A percentile compares a stretch with the other conserved stretches of the same genome.
Conservation (phyloP, 2,329 filamentous ascomycete species). For the Ceratocystis smalleyi region DNA sequence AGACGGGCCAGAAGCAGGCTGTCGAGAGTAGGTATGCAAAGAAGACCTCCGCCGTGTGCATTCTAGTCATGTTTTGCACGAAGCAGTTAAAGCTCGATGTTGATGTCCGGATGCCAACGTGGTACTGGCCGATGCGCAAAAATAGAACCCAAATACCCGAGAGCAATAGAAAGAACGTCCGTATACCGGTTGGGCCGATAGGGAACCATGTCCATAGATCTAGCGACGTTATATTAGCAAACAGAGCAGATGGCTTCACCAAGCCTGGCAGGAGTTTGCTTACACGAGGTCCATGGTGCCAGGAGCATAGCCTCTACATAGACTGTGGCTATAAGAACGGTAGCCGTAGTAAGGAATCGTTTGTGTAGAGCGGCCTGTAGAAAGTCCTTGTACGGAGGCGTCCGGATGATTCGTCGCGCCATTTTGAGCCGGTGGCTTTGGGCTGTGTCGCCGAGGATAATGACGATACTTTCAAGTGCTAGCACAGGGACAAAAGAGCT, state of each 20-base stretch:
- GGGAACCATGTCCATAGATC: constrained; percentile 81
- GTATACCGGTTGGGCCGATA: constrained; percentile 56
- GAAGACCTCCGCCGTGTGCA: constrained; percentile 52
- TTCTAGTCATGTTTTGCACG: constrained; percentile 37
- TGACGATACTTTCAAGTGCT: not conserved
- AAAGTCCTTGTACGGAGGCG: constrained; percentile 66
- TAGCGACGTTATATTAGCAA: constrained; percentile 24
- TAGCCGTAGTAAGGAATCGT: constrained; percentile 66
- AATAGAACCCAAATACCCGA: constrained; percentile 65
- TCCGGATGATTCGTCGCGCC: constrained; percentile 26
- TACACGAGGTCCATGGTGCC: constrained; percentile 54
- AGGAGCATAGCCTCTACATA: constrained; percentile 58
- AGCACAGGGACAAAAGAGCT: not conserved
- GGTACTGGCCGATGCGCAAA: constrained; percentile 71
- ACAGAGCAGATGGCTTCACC: not conserved
- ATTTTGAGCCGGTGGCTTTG: not conserved
- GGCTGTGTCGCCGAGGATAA: not conserved
- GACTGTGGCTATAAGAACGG: constrained; percentile 52
- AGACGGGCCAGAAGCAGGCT: constrained; percentile 65
- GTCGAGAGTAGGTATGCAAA: constrained; percentile 66
- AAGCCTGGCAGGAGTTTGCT: constrained; percentile 21
- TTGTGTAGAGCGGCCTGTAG: constrained; percentile 76
- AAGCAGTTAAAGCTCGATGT: constrained; percentile 52
- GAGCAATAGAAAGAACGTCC: constrained; percentile 59
- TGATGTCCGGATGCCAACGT: constrained; percentile 57